Evolutionary conservation across 441 rosid species (phyloP).

Genomic region (Kokia cookei): DNA sequence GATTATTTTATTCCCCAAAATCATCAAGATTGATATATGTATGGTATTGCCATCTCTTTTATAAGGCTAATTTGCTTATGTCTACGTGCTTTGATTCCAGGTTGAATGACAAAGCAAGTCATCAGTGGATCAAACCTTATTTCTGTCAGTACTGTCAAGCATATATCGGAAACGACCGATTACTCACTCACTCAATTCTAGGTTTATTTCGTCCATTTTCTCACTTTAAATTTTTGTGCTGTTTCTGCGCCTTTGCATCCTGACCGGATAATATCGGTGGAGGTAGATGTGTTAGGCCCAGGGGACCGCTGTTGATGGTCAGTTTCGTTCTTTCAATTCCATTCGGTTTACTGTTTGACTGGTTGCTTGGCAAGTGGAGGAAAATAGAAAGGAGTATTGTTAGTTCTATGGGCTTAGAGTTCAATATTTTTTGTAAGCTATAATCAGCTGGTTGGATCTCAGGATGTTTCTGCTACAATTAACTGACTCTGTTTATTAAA

Average conservation of each 20-base stretch:
- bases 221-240: no score
- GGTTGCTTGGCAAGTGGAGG: neutral
- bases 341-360: neutral
- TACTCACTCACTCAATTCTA: no score
- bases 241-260: no score
- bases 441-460: neutral
- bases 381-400: neutral
- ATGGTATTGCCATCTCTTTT: neutral
- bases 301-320: no score
- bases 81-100: neutral
- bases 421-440: neutral
- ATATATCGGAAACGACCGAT: no score
- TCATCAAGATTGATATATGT: neutral
- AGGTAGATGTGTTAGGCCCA: no score
- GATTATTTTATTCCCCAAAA: neutral
- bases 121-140: neutral
- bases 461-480: neutral
- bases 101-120: neutral
- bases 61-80: neutral
- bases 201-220: no score
- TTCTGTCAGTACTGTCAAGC: rapidly evolving
- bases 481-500: neutral
- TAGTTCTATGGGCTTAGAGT: no score
- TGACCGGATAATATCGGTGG: no score
- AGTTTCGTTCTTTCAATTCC: no score